Conservation (phyloP, 495 filamentous ascomycete species). For the Penicillium cosmopolitanum region DNA sequence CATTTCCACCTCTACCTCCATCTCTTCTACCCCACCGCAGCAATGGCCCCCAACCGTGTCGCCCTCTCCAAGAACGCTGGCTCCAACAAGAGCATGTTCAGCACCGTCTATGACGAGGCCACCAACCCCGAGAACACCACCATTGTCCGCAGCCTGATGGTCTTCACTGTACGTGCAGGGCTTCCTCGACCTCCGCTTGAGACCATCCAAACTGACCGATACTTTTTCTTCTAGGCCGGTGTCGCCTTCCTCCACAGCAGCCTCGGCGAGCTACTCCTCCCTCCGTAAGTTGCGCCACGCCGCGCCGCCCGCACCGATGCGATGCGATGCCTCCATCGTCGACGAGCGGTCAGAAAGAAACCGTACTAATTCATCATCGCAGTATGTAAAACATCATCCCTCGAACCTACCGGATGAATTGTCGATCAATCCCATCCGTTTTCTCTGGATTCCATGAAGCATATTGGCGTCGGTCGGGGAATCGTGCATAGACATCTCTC, state of each 20-base stretch:
- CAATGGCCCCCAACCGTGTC: constrained; percentile 50
- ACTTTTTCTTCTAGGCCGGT: constrained; percentile 54
- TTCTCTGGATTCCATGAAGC: constrained; percentile 20
- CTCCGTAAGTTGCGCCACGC: constrained; percentile 59
- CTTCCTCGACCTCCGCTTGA: background rate
- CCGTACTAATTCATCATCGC: constrained; percentile 2
- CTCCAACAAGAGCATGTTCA: constrained; percentile 54
- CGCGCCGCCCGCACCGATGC: background rate
- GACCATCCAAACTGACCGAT: constrained; percentile 22
- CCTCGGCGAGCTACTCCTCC: constrained; percentile 74
- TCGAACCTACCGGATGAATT: constrained; percentile 11
- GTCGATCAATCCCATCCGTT: constrained; percentile 16
- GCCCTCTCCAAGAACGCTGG: constrained; percentile 37
- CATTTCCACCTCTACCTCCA: background rate
- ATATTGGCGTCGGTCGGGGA: constrained; percentile 31
- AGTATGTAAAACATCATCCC: constrained; percentile 30
- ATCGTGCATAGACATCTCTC: constrained; percentile 20
- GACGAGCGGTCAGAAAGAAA: background rate
- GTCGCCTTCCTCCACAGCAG: constrained; percentile 75
- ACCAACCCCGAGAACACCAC: constrained; percentile 74
- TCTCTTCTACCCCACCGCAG: constrained; percentile 11
- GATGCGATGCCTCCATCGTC: background rate
- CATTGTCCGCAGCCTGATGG: constrained; percentile 70
- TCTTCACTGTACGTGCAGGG: constrained; percentile 68
- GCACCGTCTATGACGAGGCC: constrained; percentile 61